A percentile compares a stretch with the other conserved stretches of the same genome.
These are phyloP conservation scores for Leptographium lundbergii DNA, from an alignment of 2,329 filamentous ascomycete species.

Conservation along the genomic window DNA sequence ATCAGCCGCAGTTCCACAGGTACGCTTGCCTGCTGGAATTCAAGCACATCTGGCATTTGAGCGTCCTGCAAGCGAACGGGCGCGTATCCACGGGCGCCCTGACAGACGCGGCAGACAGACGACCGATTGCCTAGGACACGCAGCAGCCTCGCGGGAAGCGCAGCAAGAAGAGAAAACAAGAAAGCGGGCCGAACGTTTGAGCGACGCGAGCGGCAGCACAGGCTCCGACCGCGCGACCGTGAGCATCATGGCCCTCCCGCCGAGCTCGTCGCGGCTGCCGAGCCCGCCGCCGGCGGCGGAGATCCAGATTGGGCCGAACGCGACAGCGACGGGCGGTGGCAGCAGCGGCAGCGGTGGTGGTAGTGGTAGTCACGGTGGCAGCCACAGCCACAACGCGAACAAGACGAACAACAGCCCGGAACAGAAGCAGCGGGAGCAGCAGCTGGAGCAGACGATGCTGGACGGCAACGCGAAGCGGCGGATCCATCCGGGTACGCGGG, in stretches of 20 bases:
- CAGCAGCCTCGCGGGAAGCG: background rate
- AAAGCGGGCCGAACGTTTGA: background rate
- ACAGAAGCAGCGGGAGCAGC: slow-evolving; percentile 41
- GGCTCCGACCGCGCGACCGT: too few relatives aligned
- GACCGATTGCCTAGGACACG: background rate
- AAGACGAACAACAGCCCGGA: slow-evolving; percentile 24
- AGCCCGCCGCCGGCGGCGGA: slow-evolving; percentile 91
- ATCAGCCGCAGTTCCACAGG: background rate
- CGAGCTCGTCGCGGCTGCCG: slow-evolving; percentile 82
- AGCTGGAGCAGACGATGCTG: slow-evolving; percentile 49
- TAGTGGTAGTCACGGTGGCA: background rate
- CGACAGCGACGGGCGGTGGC: slow-evolving; percentile 9
- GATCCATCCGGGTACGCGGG: slow-evolving; percentile 84
- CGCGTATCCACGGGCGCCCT: background rate
- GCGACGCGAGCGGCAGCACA: too few relatives aligned
- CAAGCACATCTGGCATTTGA: background rate
- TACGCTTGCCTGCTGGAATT: background rate
- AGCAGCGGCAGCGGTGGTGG: background rate
- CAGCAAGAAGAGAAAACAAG: too few relatives aligned
- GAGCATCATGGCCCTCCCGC: slow-evolving; percentile 40
- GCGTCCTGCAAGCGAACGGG: background rate
- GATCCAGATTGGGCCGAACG: slow-evolving; percentile 60
- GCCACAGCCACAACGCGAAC: too few relatives aligned
- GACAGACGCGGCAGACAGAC: background rate
- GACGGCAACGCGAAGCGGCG: slow-evolving; percentile 68